phyloP scores from a whole-genome alignment of 108 stramenopile species.

The Fragilaria radians region DNA sequence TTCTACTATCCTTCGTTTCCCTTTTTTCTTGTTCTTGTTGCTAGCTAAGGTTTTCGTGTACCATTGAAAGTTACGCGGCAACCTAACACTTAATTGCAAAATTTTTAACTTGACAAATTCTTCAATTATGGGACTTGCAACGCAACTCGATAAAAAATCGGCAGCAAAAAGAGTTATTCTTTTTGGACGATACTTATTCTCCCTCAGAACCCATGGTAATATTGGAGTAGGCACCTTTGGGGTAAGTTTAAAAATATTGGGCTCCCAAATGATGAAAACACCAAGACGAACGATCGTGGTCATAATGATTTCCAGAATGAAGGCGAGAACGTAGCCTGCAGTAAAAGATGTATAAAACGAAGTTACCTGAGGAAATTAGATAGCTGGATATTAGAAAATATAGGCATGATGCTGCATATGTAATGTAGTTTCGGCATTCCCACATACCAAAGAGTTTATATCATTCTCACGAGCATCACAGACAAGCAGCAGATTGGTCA shows the following conservation, averaged over 20 bases:
- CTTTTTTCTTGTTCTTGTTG: constrained; percentile 36
- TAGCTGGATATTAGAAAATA: neutral
- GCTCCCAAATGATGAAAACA: constrained; percentile 68
- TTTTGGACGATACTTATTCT: constrained; percentile 67
- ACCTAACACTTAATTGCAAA: constrained; percentile 49
- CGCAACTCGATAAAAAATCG: constrained; percentile 70
- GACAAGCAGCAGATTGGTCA: constrained; percentile 22
- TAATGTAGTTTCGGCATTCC: neutral
- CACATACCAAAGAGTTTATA: constrained; percentile 44
- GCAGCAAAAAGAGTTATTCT: constrained; percentile 81
- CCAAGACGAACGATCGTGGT: constrained; percentile 68
- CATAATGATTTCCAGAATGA: constrained; percentile 53
- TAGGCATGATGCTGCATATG: too few species aligned
- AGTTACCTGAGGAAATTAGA: constrained; percentile 20
- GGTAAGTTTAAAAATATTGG: constrained; percentile 53
- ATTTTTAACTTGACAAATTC: constrained; percentile 75
- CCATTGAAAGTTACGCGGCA: constrained; percentile 65
- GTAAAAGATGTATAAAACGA: constrained; percentile 72
- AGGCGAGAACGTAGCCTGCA: constrained; percentile 57
- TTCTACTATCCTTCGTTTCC: constrained; percentile 22
- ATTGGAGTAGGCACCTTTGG: constrained; percentile 54
- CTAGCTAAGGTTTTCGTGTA: constrained; percentile 18
- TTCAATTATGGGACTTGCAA: constrained; percentile 81
- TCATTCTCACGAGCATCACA: constrained; percentile 50
- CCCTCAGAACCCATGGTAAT: constrained; percentile 81